Percentiles rank a stretch among this genome's conserved stretches.
Conservation (phyloP, 768 basidiomycete species). For the Sporobolomyces pararoseus region DNA sequence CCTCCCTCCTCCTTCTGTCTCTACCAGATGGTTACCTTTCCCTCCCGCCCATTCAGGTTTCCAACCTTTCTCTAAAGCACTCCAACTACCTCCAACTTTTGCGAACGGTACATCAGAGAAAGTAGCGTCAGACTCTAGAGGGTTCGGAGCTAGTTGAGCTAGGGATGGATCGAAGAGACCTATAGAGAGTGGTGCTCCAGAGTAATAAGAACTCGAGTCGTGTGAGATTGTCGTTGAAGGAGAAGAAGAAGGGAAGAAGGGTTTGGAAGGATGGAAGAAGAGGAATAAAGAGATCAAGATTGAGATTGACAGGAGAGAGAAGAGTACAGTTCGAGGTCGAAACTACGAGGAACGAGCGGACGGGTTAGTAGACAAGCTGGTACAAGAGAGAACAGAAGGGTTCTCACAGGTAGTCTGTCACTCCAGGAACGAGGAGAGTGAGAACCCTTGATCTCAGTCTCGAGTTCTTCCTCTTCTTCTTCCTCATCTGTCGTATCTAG, state of each 20-base stretch:
- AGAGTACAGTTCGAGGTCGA: constrained; percentile 9
- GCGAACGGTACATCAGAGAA: constrained; percentile 39
- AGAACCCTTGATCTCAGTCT: no score
- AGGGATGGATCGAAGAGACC: constrained; percentile 6
- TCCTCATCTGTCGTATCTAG: constrained; percentile 19
- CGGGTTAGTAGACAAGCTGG: no score
- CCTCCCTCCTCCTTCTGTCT: no score
- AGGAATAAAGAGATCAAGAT: constrained; percentile 18
- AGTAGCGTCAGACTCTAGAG: constrained; percentile 12
- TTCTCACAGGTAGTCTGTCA: background rate
- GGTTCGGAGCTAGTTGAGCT: constrained; percentile 9
- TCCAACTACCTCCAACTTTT: constrained; percentile 8
- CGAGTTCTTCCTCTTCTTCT: constrained; percentile 36
- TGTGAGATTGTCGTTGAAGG: background rate
- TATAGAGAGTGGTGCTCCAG: constrained; percentile 4
- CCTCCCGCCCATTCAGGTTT: constrained; percentile 35
- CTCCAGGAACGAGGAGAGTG: background rate
- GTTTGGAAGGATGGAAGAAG: constrained; percentile 5
- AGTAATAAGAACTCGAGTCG: constrained; percentile 18
- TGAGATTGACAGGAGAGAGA: constrained; percentile 15
- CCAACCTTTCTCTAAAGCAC: background rate
- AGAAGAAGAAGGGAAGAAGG: no score
- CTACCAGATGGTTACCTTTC: background rate
- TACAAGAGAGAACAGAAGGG: background rate
- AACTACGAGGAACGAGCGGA: background rate